Evolutionary conservation across 176 grass and related monocot species (phyloP).

Genomic region (Lolium multiflorum): DNA sequence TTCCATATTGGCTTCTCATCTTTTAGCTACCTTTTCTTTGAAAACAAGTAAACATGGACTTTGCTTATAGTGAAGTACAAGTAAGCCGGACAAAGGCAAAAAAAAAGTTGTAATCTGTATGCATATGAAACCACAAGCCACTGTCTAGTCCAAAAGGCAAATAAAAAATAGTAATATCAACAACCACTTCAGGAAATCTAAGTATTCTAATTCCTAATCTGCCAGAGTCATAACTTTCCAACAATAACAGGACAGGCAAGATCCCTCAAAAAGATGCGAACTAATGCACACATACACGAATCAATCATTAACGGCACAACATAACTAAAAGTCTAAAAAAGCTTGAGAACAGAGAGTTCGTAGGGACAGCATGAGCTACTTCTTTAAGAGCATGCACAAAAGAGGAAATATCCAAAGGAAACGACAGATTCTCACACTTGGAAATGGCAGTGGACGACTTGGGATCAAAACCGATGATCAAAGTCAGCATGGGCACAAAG

Average conservation of each 20-base stretch:
- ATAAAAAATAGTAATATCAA: slow-evolving; percentile 25
- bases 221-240: slow-evolving; percentile 19
- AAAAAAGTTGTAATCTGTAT: slow-evolving; percentile 2
- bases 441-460: slow-evolving; percentile 85
- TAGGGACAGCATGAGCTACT: background rate
- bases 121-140: slow-evolving; percentile 32
- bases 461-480: slow-evolving; percentile 79
- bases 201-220: slow-evolving; percentile 1
- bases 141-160: background rate
- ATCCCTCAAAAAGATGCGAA: background rate
- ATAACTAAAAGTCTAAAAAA: background rate
- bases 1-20: background rate
- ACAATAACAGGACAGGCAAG: slow-evolving; percentile 33
- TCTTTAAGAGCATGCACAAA: slow-evolving; percentile 41
- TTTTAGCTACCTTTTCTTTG: slow-evolving; percentile 11
- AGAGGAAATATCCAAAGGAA: slow-evolving; percentile 10
- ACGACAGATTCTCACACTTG: slow-evolving; percentile 60
- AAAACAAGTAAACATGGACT: background rate
- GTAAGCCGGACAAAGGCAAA: slow-evolving; percentile 29
- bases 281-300: slow-evolving; percentile 16
- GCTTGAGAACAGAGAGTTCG: background rate
- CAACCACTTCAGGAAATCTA: slow-evolving; percentile 20
- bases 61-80: slow-evolving; percentile 27
- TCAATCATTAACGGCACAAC: slow-evolving; percentile 16
- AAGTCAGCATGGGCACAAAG: slow-evolving; percentile 82